Conservation (phyloP, 2,329 filamentous ascomycete species). For the Coniella vitis region DNA sequence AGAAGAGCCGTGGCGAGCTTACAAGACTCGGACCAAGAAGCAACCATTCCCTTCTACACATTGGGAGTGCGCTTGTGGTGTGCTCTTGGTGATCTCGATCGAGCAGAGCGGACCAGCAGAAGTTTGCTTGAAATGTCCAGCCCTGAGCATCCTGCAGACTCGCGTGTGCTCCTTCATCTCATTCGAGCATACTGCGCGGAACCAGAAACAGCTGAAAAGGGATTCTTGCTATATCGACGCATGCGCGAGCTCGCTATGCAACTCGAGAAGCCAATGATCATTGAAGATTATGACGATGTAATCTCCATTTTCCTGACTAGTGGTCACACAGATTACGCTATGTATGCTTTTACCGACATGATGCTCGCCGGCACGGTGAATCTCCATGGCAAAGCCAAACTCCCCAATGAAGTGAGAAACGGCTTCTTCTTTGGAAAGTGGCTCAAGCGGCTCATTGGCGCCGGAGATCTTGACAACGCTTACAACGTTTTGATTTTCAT, state of each 20-base stretch:
- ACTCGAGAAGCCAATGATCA: slow-evolving; percentile 42
- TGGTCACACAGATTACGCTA: slow-evolving; percentile 57
- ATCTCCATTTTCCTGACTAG: slow-evolving; percentile 64
- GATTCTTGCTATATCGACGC: slow-evolving; percentile 61
- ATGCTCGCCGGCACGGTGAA: slow-evolving; percentile 58
- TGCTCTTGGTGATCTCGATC: slow-evolving; percentile 47
- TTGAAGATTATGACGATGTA: slow-evolving; percentile 71
- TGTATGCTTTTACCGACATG: slow-evolving; percentile 83
- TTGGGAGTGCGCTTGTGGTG: slow-evolving; percentile 61
- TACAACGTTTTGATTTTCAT: slow-evolving; percentile 69
- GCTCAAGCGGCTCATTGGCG: slow-evolving; percentile 76
- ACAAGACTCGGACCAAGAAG: slow-evolving; percentile 19
- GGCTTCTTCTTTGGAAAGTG: slow-evolving; percentile 83
- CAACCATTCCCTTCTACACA: slow-evolving; percentile 44
- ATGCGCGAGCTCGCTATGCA: slow-evolving; percentile 44
- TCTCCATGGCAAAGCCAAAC: slow-evolving; percentile 32
- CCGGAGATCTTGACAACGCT: slow-evolving; percentile 64
- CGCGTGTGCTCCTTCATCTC: slow-evolving; percentile 58
- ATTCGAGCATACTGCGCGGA: slow-evolving; percentile 59
- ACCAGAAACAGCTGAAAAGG: slow-evolving; percentile 42
- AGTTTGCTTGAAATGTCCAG: slow-evolving; percentile 37
- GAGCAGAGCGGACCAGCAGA: slow-evolving; percentile 50
- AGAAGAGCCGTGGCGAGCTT: slow-evolving; percentile 48
- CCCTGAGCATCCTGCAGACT: slow-evolving; percentile 36
- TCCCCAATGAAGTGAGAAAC: slow-evolving; percentile 52